phyloP scores from a whole-genome alignment of 2,329 filamentous ascomycete species.

The Dactylellina leptospora region DNA sequence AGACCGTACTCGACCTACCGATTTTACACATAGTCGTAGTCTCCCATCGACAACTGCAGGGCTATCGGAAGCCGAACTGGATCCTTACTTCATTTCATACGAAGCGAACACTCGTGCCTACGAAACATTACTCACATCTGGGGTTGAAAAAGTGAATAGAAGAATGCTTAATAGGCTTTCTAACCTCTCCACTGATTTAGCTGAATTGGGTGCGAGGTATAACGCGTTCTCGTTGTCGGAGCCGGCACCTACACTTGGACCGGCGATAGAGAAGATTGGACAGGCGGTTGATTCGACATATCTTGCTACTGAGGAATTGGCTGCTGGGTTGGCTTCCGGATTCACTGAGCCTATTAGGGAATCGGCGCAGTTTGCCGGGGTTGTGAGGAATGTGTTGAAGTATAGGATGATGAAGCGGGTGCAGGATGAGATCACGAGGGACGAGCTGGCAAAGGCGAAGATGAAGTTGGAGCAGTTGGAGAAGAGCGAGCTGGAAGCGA shows the following conservation, averaged over 20 bases:
- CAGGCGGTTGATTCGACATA: slow-evolving; percentile 97
- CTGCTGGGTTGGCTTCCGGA: slow-evolving; percentile 83
- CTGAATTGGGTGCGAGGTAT: slow-evolving; percentile 92
- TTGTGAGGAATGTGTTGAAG: slow-evolving; percentile 85
- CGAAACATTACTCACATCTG: slow-evolving; percentile 84
- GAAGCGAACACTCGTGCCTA: slow-evolving; percentile 91
- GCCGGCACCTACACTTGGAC: slow-evolving; percentile 78
- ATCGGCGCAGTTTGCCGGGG: slow-evolving; percentile 94
- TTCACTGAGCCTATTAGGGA: slow-evolving; percentile 99
- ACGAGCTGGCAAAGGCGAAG: slow-evolving; percentile 89
- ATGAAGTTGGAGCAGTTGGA: slow-evolving; percentile 86
- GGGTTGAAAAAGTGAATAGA: slow-evolving; percentile 96
- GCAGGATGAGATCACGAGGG: slow-evolving; percentile 95
- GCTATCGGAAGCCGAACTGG: slow-evolving; percentile 86
- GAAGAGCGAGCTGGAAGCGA: slow-evolving; percentile 88
- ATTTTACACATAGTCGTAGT: slow-evolving; percentile 73
- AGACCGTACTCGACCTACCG: slow-evolving; percentile 58
- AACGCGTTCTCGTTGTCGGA: slow-evolving; percentile 97
- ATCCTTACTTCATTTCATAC: slow-evolving; percentile 94
- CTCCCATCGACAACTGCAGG: slow-evolving; percentile 82
- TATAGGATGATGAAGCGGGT: slow-evolving; percentile 93
- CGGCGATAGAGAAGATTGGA: slow-evolving; percentile 91
- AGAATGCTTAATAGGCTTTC: slow-evolving; percentile 86
- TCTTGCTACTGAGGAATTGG: slow-evolving; percentile 91
- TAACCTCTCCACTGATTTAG: slow-evolving; percentile 83